Conservation (phyloP, 179 eudicot genomes). For the Vitellaria paradoxa region DNA sequence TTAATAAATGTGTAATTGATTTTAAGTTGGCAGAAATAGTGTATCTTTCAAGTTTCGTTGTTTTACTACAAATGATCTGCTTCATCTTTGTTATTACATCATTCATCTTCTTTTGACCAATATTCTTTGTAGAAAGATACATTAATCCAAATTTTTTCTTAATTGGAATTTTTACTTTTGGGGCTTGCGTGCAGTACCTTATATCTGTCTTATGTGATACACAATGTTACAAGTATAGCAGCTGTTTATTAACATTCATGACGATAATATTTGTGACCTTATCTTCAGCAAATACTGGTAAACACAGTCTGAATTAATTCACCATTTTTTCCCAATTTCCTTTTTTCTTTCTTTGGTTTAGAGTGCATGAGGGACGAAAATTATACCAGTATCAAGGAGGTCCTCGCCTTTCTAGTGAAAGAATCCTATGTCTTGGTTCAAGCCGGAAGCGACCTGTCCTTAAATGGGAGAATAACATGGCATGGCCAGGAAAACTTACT, state of each 20-base stretch:
- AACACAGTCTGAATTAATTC: neutral
- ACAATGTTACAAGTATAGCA: too few species aligned
- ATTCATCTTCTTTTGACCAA: neutral
- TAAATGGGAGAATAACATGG: conserved; percentile 87
- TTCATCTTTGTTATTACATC: neutral
- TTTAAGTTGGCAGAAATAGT: neutral
- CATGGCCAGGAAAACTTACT: conserved; percentile 90
- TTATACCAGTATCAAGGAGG: conserved; percentile 46
- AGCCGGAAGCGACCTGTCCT: conserved; percentile 81
- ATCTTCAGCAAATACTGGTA: neutral
- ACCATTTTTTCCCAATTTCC: neutral
- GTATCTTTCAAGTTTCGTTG: neutral
- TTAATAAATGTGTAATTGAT: neutral
- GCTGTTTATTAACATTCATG: neutral
- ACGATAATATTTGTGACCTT: neutral
- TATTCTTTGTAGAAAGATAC: neutral
- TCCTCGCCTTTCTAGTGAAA: conserved; percentile 44
- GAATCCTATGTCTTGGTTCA: conserved; percentile 68
- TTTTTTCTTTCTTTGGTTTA: conserved; percentile 22
- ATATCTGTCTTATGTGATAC: neutral
- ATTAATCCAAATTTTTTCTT: neutral
- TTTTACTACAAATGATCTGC: neutral
- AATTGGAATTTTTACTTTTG: neutral
- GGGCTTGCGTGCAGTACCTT: neutral
- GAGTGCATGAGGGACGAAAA: conserved; percentile 80